Conservation (phyloP, 1,284 basidiomycete species). For the Sporisorium graminicola region DNA sequence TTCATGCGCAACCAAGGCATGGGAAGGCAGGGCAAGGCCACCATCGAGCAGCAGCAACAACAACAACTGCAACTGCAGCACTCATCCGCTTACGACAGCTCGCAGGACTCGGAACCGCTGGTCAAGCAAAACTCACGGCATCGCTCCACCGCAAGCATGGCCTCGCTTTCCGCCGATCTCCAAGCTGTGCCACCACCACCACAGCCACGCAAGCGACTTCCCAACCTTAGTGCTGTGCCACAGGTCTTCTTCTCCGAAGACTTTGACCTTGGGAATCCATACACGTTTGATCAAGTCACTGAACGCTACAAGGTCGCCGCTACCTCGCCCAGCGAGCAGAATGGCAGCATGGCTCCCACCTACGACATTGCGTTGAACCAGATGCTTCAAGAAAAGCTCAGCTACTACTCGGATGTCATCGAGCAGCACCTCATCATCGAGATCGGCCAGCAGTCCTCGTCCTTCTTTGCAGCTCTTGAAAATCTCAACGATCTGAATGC, state of each 20-base stretch:
- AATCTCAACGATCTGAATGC: conserved; percentile 92
- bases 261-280: conserved; percentile 88
- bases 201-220: conserved; percentile 49
- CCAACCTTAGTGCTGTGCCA: conserved; percentile 81
- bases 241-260: conserved; percentile 79
- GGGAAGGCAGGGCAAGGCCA: conserved; percentile 49
- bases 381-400: conserved; percentile 89
- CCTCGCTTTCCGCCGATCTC: conserved; percentile 46
- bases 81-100: conserved; percentile 12
- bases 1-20: conserved; percentile 65
- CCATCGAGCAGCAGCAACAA: conserved; percentile 28
- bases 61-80: conserved; percentile 23
- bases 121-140: conserved; percentile 25
- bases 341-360: conserved; percentile 34
- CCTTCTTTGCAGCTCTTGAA: conserved; percentile 95
- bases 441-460: conserved; percentile 87
- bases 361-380: conserved; percentile 69
- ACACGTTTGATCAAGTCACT: conserved; percentile 84
- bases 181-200: conserved; percentile 35
- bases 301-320: conserved; percentile 72
- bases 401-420: conserved; percentile 91
- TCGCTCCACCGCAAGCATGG: conserved; percentile 27
- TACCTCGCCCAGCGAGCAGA: conserved; percentile 17
- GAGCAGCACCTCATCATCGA: conserved; percentile 95
- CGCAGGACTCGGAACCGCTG: conserved; percentile 30